Conservation (phyloP, 768 basidiomycete genomes). For the Inosperma sp. region DNA sequence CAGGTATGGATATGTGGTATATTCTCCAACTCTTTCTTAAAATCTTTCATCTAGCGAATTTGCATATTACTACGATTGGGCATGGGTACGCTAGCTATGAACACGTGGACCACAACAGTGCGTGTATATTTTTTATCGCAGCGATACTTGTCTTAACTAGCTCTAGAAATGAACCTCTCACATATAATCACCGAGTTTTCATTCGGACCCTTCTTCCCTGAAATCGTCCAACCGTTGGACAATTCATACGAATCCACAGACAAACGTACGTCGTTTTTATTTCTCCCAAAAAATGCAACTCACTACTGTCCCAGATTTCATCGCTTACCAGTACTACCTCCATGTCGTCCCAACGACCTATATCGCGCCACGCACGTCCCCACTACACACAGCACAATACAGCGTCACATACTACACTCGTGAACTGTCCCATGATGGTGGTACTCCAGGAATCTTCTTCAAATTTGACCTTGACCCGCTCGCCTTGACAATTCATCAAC, state of each 20-base stretch:
- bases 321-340: constrained; percentile 92
- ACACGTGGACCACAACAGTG: constrained; percentile 84
- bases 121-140: constrained; percentile 26
- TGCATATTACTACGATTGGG: constrained; percentile 92
- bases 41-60: constrained; percentile 52
- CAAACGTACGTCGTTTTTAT: constrained; percentile 42
- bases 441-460: constrained; percentile 95
- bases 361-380: constrained; percentile 61
- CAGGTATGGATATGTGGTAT: constrained; percentile 43
- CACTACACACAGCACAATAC: constrained; percentile 80
- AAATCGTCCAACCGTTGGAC: constrained; percentile 92
- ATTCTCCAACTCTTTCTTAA: background rate
- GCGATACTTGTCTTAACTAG: background rate
- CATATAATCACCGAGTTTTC: constrained; percentile 97
- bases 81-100: constrained; percentile 88
- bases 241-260: constrained; percentile 74
- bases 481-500: constrained; percentile 77
- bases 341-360: constrained; percentile 96
- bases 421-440: constrained; percentile 64
- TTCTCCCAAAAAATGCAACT: background rate
- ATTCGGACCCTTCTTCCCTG: constrained; percentile 93
- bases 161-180: constrained; percentile 88
- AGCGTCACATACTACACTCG: constrained; percentile 91
- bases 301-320: constrained; percentile 52
- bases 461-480: constrained; percentile 96